Evolutionary conservation across 1,284 basidiomycete species (phyloP), one percentile per base, ranked within the genome.

Genomic region (Malassezia obtusa): DNA sequence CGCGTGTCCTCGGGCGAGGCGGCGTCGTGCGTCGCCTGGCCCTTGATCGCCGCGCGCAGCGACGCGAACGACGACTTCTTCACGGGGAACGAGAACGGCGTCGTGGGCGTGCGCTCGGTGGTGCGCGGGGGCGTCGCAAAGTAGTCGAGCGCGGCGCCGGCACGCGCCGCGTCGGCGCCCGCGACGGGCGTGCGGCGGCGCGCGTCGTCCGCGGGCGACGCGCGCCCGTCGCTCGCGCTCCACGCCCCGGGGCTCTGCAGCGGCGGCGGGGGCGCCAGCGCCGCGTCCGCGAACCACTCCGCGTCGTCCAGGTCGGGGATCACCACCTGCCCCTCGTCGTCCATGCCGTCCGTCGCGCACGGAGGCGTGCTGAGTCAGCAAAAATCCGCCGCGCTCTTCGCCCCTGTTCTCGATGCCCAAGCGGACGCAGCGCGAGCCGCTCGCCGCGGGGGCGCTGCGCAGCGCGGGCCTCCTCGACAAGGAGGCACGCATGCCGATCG

Each of bases 271-370:
- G 56, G 45, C 12, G 38, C 46, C 8, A 56, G 53, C 4, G 61
- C 61, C 24, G 57, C 35, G 3, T 55, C 50, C n/a, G 50, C 57
- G 24, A 64, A 57, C 21, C 57, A 32, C 39, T 67, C 57, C 38
- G 67, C 67, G 26, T 65, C 68, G 40, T 71, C 69, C 31, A 71
- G 52, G 50, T 71, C 69, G 1, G 69, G 69, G 21, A 71, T 70
- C 32, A 67, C 61, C 36, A 71, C 66, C 59, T 71, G 68, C 58
- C 37, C 51, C 17, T 44, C 52, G 28, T 50, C 48, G 21, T 36
- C 51, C 48, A 37, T 39, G 14, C 31, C 22, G 22, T 15, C 21
- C 22, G n/a, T 28, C 43, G 12, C 32, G 33, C 44, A 45, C 44
- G 31, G 26, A 15, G 17, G 26, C 38, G 38, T 40, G 38, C 38